Evolutionary conservation across 768 basidiomycete species (phyloP), one percentile per base, ranked within the genome.

Genomic region (Kwoniella sp.): DNA sequence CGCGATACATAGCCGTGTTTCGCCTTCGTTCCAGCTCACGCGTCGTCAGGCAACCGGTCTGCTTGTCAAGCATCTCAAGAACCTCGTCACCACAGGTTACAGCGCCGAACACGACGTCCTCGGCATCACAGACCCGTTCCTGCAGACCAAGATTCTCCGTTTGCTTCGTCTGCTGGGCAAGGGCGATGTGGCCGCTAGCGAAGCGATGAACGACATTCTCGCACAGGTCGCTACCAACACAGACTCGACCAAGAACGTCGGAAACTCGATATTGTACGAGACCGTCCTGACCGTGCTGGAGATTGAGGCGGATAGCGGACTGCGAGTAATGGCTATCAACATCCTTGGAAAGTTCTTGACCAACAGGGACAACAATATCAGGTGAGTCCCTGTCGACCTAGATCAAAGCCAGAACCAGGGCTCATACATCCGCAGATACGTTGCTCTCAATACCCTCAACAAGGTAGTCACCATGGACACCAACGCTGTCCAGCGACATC

Each of bases 291-390:
- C 92, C 1, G 86, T 99, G 15, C 79, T 99, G 40, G 93, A 99
- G 61, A 98, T 98, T 56, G 91, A 99, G 67, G 92, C 95, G 10
- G 95, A 99, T 71, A 86, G 83, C 34, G 90, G 91, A 17, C 77
- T 99, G 19, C 85, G 95, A 1, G 92, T 98, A 38, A 96, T 99
- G 95, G 95, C 95, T 0, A 99, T 99, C 75, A 99, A 99, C 72
- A 98, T 98, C 51, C 81, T 99, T 28, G 95, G 95, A 48, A 98
- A 96, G 76, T 98, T 98, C 78, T 78, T 99, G 70, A 86, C 88
- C 71, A 99, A 99, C 76, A 81, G 89, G 28, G 95, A 99, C 70
- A 99, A 99, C 76, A 99, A 98, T 70, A 98, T 99, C 63, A 84
- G 93, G 92, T 93, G 70, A 41, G 80, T 59, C 17, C 11, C 5